Base-by-base conservation (phyloP, 78 protist species). In the Dictyostelium firmibasis region DNA sequence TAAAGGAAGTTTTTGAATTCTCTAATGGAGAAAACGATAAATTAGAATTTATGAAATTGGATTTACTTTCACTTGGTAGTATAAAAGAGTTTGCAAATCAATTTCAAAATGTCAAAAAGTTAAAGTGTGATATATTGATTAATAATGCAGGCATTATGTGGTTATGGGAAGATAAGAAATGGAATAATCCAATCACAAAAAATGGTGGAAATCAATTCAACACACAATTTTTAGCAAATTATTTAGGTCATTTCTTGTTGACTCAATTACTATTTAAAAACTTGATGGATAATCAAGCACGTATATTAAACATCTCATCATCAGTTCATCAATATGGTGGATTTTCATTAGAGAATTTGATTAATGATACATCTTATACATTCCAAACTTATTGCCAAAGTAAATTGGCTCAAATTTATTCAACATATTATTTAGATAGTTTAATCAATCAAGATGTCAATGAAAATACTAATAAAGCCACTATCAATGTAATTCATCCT, bases 81-180 rank as follows among this genome's bases (percentile, higher is more conserved):
- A 41, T 92, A 13, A 38, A 36, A 27, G 25, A 50, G 9, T 92
- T 92, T 57, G 91, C 67, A 11, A n/a, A 35, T 16, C 77, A 35
- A 41, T 92, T 74, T 35, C 29, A 13, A 27, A 27, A 74, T 4
- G 20, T 5, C 1, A 47, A 62, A 33, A 13, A 60, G 2, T 4
- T 84, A 11, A 43, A 27, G n/a, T 81, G 85, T 35, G 29, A 92
- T 72, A 64, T 84, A 20, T 67, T 92, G 13, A 74, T 92, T 6
- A 75, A 77, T 60, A 92, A 92, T 60, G 96, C 96, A 6, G 96
- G 96, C 43, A 83, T 89, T 13, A 92, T 92, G 91, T 84, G 91
- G 91, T 53, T 84, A 25, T 64, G 82, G 85, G 87, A 84, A 84
- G 84, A 92, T 76, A 16, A 23, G 11, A 81, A 57, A 44, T 82